Conservation (phyloP, 1,284 basidiomycete species). For the Leccinum holopus region DNA sequence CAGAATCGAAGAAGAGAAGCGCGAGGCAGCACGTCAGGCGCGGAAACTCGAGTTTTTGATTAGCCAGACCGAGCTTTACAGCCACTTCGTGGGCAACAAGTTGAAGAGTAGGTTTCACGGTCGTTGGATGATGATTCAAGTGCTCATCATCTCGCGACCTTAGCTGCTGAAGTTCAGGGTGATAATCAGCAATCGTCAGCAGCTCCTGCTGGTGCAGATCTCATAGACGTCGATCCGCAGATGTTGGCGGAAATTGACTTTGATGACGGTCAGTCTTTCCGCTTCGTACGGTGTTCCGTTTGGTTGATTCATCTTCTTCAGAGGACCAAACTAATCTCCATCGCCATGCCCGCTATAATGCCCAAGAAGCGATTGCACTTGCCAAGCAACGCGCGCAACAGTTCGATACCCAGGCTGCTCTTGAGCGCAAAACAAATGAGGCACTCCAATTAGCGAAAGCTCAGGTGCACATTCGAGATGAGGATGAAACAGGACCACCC, state of each 20-base stretch:
- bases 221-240: conserved; percentile 51
- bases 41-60: conserved; percentile 99
- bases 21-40: conserved; percentile 93
- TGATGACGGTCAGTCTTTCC: conserved; percentile 72
- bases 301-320: conserved; percentile 5
- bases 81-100: conserved; percentile 99
- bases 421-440: conserved; percentile 80
- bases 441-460: conserved; percentile 66
- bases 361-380: conserved; percentile 84
- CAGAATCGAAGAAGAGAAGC: conserved; percentile 94
- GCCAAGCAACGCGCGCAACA: conserved; percentile 80
- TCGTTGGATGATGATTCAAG: conserved; percentile 10
- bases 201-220: conserved; percentile 58
- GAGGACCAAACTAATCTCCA: conserved; percentile 92
- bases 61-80: conserved; percentile 98
- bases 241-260: conserved; percentile 85
- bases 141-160: conserved; percentile 21
- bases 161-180: conserved; percentile 89
- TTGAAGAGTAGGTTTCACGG: conserved; percentile 75
- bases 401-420: conserved; percentile 82
- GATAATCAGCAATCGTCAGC: conserved; percentile 46
- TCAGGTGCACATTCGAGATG: conserved; percentile 58
- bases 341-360: conserved; percentile 85
- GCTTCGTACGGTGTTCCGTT: not conserved
- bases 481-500: conserved; percentile 37